Conservation (phyloP, 1,284 basidiomycete genomes). For the Fistulina hepatica region DNA sequence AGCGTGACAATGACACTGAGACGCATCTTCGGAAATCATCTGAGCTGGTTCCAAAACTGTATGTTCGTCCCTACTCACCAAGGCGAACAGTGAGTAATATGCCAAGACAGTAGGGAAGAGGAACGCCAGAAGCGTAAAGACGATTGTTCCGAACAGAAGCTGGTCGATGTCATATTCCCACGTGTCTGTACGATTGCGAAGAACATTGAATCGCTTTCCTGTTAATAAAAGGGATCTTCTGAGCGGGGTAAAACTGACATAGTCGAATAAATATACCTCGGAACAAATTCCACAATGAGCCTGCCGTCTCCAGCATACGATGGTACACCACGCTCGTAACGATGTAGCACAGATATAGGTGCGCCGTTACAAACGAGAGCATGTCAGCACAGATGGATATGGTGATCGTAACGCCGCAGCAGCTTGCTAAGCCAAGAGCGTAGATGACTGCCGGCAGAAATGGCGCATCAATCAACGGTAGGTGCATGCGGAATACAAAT, state of each 20-base stretch:
- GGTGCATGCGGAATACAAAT: conserved; percentile 27
- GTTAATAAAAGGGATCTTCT: conserved; percentile 3
- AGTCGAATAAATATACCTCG: conserved; percentile 47
- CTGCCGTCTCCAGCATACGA: conserved; percentile 49
- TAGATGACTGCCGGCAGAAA: conserved; percentile 38
- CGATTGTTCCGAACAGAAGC: conserved; percentile 85
- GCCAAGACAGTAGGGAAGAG: conserved; percentile 83
- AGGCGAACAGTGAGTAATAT: conserved; percentile 76
- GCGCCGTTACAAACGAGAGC: conserved; percentile 56
- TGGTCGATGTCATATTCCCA: conserved; percentile 93
- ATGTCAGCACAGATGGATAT: conserved; percentile 62
- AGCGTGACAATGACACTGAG: conserved; percentile 49
- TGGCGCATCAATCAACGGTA: conserved; percentile 27
- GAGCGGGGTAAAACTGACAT: neutral
- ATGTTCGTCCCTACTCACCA: conserved; percentile 50
- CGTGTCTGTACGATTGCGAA: conserved; percentile 76
- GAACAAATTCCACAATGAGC: conserved; percentile 88
- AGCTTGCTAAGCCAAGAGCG: conserved; percentile 42
- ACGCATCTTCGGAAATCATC: conserved; percentile 38
- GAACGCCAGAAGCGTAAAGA: conserved; percentile 89
- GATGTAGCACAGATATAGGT: conserved; percentile 65
- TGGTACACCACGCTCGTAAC: conserved; percentile 56
- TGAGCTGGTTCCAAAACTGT: conserved; percentile 6
- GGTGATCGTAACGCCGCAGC: conserved; percentile 56
- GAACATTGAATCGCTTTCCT: conserved; percentile 82